These are phyloP conservation scores for Chlorella variabilis DNA, from an alignment of 163 green algal genomes.

Conservation along the genomic window DNA sequence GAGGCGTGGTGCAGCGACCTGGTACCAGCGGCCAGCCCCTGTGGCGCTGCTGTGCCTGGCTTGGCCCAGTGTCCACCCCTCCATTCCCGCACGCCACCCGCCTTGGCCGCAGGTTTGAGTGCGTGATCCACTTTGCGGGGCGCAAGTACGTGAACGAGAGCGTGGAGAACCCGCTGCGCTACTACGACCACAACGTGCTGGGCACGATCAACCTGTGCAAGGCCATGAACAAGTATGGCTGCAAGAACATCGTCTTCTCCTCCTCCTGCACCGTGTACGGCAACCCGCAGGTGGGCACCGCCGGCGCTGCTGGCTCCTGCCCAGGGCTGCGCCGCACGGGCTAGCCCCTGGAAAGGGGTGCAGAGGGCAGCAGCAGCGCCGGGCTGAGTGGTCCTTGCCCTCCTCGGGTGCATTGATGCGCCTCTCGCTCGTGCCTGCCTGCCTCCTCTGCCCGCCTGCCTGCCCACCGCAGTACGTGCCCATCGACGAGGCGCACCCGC, in stretches of 20 bases:
- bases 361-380: no score
- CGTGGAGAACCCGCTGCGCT: conserved; percentile 92
- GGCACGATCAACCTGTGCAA: conserved; percentile 89
- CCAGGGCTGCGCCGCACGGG: no score
- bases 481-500: conserved; percentile 87
- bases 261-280: conserved; percentile 98
- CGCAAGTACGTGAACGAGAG: conserved; percentile 98
- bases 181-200: conserved; percentile 98
- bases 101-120: conserved; percentile 78
- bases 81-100: not conserved
- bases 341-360: no score
- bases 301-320: no score
- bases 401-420: no score
- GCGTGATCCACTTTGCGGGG: conserved; percentile 98
- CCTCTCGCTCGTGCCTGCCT: no score
- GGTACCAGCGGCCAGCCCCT: no score
- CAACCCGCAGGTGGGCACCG: conserved; percentile 67
- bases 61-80: no score
- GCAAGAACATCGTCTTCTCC: conserved; percentile 96
- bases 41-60: no score
- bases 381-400: no score
- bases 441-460: not conserved
- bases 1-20: no score
- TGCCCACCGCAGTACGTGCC: conserved; percentile 75
- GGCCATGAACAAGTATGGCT: conserved; percentile 78